Base-by-base conservation (phyloP, 1,284 basidiomycete species). In the Fomitopsis pinicola region DNA sequence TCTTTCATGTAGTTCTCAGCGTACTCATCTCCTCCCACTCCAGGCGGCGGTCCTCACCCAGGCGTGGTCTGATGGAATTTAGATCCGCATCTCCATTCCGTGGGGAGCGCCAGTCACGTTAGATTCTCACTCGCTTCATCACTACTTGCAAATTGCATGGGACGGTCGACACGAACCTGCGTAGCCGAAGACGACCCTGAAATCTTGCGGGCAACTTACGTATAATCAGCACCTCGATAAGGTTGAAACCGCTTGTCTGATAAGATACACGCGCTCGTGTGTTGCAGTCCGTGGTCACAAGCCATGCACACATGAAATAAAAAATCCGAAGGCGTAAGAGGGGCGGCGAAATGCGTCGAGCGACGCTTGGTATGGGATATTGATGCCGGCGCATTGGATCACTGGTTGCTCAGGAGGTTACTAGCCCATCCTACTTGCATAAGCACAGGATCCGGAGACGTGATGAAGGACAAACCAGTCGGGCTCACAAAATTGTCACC, bases 21-120 rank as follows among this genome's bases (percentile, higher is more conserved):
- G 35, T 40, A 33, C 33, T 33, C 12, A 26, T n/a, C 30, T 45
- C 55, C 40, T 42, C 38, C 42, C 55, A 56, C 55, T 44, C 40
- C 52, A 26, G 36, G 36, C 52, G 52, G 52, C 52, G 17, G 52
- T 38, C 56, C 3, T 30, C 46, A 46, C 22, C 35, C 40, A 33
- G 44, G 42, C 36, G 33, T 45, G 56, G 35, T 3, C 26, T 33
- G 55, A 44, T 57, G 42, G 26, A 55, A 57, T 57, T 58, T 58
- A 42, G 56, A 58, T 58, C 56, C 56, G 56, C 38, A 44, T 48
- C 56, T 58, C 56, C 56, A 57, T 57, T 57, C 55, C 55, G 55
- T 58, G 42, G 35, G 33, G 35, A 53, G 58, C 58, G 58, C 46
- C 58, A 50, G 58, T 59, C 30, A 42, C 19, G 40, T 53, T 53